Evolutionary conservation across 1,139 yeast genomes (phyloP), one percentile per base, ranked within the genome.

Genomic region (Taphrina sp.): DNA sequence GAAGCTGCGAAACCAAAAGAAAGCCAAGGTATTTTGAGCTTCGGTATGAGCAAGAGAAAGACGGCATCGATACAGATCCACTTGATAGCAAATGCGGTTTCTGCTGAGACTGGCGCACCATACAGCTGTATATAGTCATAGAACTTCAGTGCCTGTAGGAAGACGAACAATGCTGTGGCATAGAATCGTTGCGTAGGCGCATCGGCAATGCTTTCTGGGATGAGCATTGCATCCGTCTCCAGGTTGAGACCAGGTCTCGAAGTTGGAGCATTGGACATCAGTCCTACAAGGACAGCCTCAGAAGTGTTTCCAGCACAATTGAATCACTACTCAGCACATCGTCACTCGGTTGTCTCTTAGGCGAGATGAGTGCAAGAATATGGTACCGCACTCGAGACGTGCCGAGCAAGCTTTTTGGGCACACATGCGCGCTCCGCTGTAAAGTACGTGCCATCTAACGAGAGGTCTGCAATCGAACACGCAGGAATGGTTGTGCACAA

Each of bases 141-240:
- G 0, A 86, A 59, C 66, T 92, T 92, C 78, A 85, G 85, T 22
- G 88, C 80, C 68, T 90, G 96, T 19, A 90, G 74, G 49, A 85
- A 74, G 2, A 79, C 72, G 66, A 89, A 86, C n/a, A 85, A 61
- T 2, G 87, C 78, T 22, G 82, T 70, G 5, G 82, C 76, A 56
- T 85, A 76, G 45, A 81, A 69, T 61, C 96, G 72, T 68, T 92
- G 97, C 23, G 84, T 83, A n/a, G 86, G 88, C n/a, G 79, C 79
- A 63, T 89, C 95, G 28, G 90, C 45, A 17, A 57, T 41, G 26
- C 45, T 16, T 20, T 54, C 59, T 4, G 59, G 45, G 14, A 57
- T 54, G 35, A 57, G 47, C 44, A 58, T 52, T 22, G 29, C 47
- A 20, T 43, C 29, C 19, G 16, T 20, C 10, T 14, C 3, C 3